A percentile compares a stretch with the other conserved stretches of the same genome.
These are phyloP conservation scores for Dactylonectria estremocensis DNA, from an alignment of 2,329 filamentous ascomycete species.

Conservation along the genomic window DNA sequence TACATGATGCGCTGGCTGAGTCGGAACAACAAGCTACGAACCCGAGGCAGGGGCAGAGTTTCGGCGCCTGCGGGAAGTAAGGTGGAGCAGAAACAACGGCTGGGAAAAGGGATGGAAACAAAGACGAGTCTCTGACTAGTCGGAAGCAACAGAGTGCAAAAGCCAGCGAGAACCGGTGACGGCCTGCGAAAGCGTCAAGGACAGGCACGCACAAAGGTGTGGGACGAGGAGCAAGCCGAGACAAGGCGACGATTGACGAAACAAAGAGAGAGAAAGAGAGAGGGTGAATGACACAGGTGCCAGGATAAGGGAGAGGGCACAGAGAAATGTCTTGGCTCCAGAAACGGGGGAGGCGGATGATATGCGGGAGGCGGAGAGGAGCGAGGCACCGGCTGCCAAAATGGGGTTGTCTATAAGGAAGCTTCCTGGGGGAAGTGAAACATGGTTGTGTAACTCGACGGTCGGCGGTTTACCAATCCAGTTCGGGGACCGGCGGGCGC, in stretches of 20 bases:
- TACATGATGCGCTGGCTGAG: slow-evolving; percentile 37
- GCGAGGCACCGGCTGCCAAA: slow-evolving; percentile 20
- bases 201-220: slow-evolving; percentile 6
- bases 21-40: slow-evolving; percentile 19
- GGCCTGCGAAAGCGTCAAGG: slow-evolving; percentile 9
- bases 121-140: background rate
- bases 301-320: slow-evolving; percentile 20
- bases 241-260: slow-evolving; percentile 13
- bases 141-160: slow-evolving; percentile 11
- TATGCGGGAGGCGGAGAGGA: slow-evolving; percentile 23
- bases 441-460: slow-evolving; percentile 54
- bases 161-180: background rate
- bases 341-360: slow-evolving; percentile 26
- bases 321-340: slow-evolving; percentile 17
- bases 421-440: slow-evolving; percentile 52
- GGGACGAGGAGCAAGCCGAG: slow-evolving; percentile 20
- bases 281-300: slow-evolving; percentile 26
- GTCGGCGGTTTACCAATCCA: slow-evolving; percentile 49
- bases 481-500: slow-evolving; percentile 39
- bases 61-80: slow-evolving; percentile 20
- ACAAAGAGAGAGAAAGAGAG: slow-evolving; percentile 16
- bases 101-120: slow-evolving; percentile 9
- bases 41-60: slow-evolving; percentile 30
- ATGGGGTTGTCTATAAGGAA: slow-evolving; percentile 44
- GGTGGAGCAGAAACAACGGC: slow-evolving; percentile 18